Evolutionary conservation across 2,329 filamentous ascomycete species (phyloP).

Genomic region (Aphanocladium album): DNA sequence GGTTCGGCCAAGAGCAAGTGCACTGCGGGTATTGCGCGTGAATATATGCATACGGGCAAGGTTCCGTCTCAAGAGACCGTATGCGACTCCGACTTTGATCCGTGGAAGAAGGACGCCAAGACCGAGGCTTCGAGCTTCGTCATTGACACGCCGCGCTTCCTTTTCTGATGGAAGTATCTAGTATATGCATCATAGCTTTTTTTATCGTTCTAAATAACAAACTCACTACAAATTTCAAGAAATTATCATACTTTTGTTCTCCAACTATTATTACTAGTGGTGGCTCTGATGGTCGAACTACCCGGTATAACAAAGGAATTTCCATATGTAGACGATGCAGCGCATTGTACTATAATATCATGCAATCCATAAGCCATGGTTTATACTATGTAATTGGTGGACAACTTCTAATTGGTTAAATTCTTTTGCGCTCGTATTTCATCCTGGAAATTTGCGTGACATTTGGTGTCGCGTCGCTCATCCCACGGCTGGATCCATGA

Average conservation of each 20-base stretch:
- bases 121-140: neutral
- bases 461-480: too few species aligned
- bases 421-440: neutral
- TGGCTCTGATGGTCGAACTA: neutral
- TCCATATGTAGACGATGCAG: too few species aligned
- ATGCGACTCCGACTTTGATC: constrained; percentile 17
- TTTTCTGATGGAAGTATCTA: neutral
- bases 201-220: too few species aligned
- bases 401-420: too few species aligned
- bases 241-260: too few species aligned
- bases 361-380: too few species aligned
- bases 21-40: constrained; percentile 13
- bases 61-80: constrained; percentile 16
- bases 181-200: too few species aligned
- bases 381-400: too few species aligned
- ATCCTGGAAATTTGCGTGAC: neutral
- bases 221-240: neutral
- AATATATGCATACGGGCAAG: constrained; percentile 19
- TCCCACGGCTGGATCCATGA: neutral
- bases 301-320: neutral
- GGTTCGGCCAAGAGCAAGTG: constrained; percentile 11
- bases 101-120: neutral
- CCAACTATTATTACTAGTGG: too few species aligned
- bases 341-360: too few species aligned
- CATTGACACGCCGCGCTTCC: neutral